These are phyloP conservation scores for Suillus spraguei DNA, from an alignment of 768 basidiomycete genomes.

Conservation along the genomic window DNA sequence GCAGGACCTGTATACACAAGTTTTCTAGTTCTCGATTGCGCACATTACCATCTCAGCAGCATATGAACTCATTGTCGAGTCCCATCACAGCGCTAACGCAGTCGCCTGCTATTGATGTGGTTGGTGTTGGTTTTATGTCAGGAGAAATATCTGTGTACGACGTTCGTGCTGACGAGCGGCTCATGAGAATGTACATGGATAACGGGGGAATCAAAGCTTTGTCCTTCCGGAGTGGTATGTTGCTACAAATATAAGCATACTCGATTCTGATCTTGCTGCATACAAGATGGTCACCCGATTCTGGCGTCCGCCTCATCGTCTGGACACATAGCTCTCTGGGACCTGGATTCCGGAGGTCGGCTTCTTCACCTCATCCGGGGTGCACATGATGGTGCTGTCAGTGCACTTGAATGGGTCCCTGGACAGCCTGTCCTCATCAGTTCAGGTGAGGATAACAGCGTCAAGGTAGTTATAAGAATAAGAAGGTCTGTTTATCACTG, in stretches of 20 bases:
- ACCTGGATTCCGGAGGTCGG: constrained; percentile 80
- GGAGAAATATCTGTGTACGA: constrained; percentile 92
- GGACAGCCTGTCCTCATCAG: constrained; percentile 91
- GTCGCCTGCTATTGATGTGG: constrained; percentile 94
- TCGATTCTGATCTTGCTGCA: neutral
- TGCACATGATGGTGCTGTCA: constrained; percentile 87
- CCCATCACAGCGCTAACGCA: constrained; percentile 83
- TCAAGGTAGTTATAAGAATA: constrained; percentile 64
- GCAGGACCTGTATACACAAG: constrained; percentile 81
- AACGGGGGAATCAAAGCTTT: constrained; percentile 77
- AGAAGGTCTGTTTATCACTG: neutral
- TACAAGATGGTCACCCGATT: constrained; percentile 80
- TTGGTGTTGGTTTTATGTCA: constrained; percentile 89
- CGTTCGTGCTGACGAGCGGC: constrained; percentile 83
- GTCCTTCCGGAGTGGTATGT: constrained; percentile 84
- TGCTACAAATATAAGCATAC: constrained; percentile 1
- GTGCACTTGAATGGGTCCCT: constrained; percentile 87
- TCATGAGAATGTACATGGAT: constrained; percentile 91
- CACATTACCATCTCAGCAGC: constrained; percentile 35
- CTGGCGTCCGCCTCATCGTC: constrained; percentile 85
- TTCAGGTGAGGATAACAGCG: constrained; percentile 91
- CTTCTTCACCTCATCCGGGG: constrained; percentile 84
- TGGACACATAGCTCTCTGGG: constrained; percentile 94
- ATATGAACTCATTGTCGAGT: constrained; percentile 30
- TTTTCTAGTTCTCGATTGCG: constrained; percentile 62